These are phyloP conservation scores for Tolypocladium amazonense DNA, from an alignment of 2,329 filamentous ascomycete genomes.

Conservation along the genomic window DNA sequence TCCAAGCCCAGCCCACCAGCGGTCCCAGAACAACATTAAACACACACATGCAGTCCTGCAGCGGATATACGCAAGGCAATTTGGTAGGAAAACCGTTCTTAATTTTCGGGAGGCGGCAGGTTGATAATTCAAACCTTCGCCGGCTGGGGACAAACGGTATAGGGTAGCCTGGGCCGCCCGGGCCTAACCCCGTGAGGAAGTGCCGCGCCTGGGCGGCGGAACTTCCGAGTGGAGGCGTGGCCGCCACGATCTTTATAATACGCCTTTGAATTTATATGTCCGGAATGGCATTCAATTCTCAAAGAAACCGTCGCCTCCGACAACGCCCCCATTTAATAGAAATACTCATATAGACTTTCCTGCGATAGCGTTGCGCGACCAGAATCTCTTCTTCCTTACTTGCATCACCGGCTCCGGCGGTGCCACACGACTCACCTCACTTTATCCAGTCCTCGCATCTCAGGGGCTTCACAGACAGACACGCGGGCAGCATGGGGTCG, in stretches of 20 bases:
- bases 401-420: neutral
- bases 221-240: slow-evolving; percentile 13
- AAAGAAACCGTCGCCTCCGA: neutral
- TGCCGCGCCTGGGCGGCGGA: slow-evolving; percentile 13
- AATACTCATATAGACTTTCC: neutral
- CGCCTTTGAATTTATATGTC: neutral
- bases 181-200: slow-evolving; percentile 3
- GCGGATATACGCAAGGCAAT: neutral
- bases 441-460: neutral
- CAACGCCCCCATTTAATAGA: neutral
- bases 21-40: no score
- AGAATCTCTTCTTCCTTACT: no score
- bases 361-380: neutral
- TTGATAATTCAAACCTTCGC: neutral
- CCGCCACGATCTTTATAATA: neutral
- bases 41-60: no score
- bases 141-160: neutral
- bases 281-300: neutral
- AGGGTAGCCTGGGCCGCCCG: neutral
- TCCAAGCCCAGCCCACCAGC: no score
- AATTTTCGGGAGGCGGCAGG: neutral
- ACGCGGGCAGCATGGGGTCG: slow-evolving; percentile 19
- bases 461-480: neutral
- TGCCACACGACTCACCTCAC: neutral
- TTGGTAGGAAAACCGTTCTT: neutral